Conservation (phyloP, 352 stramenopile species). For the Phytophthora boehmeriae region DNA sequence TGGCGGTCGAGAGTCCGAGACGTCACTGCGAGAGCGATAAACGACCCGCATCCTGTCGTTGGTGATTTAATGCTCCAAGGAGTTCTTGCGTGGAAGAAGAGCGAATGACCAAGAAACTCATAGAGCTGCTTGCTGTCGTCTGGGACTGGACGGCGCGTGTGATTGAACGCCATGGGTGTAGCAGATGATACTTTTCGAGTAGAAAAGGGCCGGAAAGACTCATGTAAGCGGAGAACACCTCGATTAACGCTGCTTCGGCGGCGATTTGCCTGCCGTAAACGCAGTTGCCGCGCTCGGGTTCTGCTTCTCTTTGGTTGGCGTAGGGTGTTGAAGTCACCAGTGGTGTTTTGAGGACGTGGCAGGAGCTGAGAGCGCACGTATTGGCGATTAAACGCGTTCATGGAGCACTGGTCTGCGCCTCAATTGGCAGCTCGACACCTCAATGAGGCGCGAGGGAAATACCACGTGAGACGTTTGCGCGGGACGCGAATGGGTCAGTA, state of each 20-base stretch:
- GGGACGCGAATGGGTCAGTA: background rate
- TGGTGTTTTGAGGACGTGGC: too few relatives aligned
- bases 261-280: too few relatives aligned
- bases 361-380: too few relatives aligned
- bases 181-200: background rate
- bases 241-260: background rate
- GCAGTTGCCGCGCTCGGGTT: too few relatives aligned
- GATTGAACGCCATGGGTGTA: background rate
- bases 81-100: slow-evolving; percentile 9
- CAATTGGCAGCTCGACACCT: too few relatives aligned
- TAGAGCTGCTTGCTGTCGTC: background rate
- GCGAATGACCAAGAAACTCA: slow-evolving; percentile 12
- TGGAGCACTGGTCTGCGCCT: too few relatives aligned
- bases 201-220: background rate
- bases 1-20: slow-evolving; percentile 18
- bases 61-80: slow-evolving; percentile 1
- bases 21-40: slow-evolving; percentile 12
- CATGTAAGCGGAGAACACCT: background rate
- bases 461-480: background rate
- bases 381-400: too few relatives aligned
- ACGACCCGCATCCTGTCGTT: slow-evolving; percentile 25
- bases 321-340: too few relatives aligned
- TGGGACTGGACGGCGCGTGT: background rate
- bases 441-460: background rate
- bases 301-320: too few relatives aligned